Evolutionary conservation across 192 early-diverging fungal genomes (phyloP).

Genomic region (Coemansia sp.): DNA sequence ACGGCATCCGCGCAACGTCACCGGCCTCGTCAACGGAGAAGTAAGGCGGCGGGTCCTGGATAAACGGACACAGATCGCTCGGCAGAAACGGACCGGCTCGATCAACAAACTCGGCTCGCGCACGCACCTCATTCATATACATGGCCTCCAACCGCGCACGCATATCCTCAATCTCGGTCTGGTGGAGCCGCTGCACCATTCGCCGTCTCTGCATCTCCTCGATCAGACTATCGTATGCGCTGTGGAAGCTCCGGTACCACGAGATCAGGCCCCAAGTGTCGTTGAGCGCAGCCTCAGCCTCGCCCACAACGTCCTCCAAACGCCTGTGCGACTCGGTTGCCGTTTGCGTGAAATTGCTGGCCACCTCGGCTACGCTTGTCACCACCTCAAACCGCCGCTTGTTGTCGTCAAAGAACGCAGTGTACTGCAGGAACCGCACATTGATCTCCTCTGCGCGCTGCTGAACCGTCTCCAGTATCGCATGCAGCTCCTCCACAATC

Average conservation of each 20-base stretch:
- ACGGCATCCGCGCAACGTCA: slow-evolving; percentile 34
- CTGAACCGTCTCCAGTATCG: slow-evolving; percentile 23
- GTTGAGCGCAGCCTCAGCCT: slow-evolving; percentile 29
- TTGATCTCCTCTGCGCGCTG: slow-evolving; percentile 45
- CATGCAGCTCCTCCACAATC: slow-evolving; percentile 43
- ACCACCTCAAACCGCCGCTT: slow-evolving; percentile 25
- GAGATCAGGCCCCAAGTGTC: slow-evolving; percentile 49
- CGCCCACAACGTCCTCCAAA: slow-evolving; percentile 13
- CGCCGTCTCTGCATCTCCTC: slow-evolving; percentile 49
- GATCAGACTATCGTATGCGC: slow-evolving; percentile 48
- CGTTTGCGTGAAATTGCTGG: slow-evolving; percentile 14
- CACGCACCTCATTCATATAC: slow-evolving; percentile 36
- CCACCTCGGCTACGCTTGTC: slow-evolving; percentile 14
- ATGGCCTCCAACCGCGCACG: slow-evolving; percentile 35
- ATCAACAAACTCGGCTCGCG: slow-evolving; percentile 43
- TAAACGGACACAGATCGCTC: slow-evolving; percentile 56
- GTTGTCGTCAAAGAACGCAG: slow-evolving; percentile 42
- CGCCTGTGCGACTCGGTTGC: slow-evolving; percentile 21
- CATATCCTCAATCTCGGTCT: slow-evolving; percentile 44
- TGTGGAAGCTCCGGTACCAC: slow-evolving; percentile 53
- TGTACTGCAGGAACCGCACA: slow-evolving; percentile 44
- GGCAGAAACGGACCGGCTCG: slow-evolving; percentile 42
- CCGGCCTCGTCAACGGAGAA: slow-evolving; percentile 44
- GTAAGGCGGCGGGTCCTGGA: slow-evolving; percentile 51
- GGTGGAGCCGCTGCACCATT: slow-evolving; percentile 33